phyloP scores from a whole-genome alignment of 1,284 basidiomycete genomes.

The Cutaneotrichosporon dermatis region DNA sequence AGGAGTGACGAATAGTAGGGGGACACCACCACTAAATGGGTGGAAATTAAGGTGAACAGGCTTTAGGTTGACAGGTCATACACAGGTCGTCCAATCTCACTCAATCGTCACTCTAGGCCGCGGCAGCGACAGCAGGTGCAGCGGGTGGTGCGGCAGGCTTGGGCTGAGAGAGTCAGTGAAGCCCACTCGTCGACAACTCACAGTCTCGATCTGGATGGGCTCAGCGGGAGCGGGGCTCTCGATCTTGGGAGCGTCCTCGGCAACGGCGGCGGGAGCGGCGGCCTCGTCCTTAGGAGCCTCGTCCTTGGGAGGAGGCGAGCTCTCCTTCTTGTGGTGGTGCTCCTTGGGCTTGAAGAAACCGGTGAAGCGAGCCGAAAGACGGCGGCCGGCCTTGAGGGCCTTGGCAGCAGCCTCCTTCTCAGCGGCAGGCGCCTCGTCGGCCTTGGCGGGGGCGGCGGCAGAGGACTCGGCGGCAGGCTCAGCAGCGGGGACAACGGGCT shows the following conservation, averaged over 20 bases:
- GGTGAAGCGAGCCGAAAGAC: constrained; percentile 43
- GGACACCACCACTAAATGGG: neutral
- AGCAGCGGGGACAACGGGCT: neutral
- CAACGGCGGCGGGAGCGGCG: constrained; percentile 20
- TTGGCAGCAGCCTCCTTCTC: constrained; percentile 19
- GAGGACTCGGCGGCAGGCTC: too few species aligned
- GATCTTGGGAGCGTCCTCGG: constrained; percentile 40
- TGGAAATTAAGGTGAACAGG: constrained; percentile 12
- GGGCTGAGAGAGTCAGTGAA: constrained; percentile 18
- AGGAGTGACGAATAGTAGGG: constrained; percentile 6
- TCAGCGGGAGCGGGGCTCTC: constrained; percentile 35
- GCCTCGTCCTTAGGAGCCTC: constrained; percentile 21
- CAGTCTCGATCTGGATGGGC: constrained; percentile 43
- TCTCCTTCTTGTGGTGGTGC: constrained; percentile 15
- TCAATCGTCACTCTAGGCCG: constrained; percentile 27
- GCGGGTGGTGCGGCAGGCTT: constrained; percentile 27
- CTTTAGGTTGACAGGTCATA: constrained; percentile 17
- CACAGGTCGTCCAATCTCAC: constrained; percentile 14
- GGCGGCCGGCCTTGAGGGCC: constrained; percentile 39
- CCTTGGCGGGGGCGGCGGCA: neutral
- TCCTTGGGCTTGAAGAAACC: constrained; percentile 36
- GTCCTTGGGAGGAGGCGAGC: constrained; percentile 9
- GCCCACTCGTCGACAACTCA: constrained; percentile 18
- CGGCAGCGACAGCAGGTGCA: constrained; percentile 32
- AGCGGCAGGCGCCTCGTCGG: neutral